Evolutionary conservation across 2,329 filamentous ascomycete genomes (phyloP).

Genomic region (Didymella pinodella): DNA sequence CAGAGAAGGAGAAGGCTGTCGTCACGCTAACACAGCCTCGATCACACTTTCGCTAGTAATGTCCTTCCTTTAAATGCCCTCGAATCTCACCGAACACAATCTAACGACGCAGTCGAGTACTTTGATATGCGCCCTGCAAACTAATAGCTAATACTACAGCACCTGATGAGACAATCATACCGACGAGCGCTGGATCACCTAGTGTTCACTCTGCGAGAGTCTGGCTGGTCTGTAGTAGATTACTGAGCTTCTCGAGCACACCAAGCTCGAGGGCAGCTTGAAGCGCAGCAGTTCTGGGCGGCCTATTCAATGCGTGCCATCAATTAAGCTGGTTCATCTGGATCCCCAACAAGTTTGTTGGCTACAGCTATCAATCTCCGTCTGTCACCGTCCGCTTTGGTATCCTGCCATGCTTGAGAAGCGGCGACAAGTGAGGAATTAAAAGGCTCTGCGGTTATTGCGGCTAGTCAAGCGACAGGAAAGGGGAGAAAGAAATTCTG

Average conservation of each 20-base stretch:
- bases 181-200: conserved; percentile 1
- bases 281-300: conserved; percentile 7
- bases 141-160: background rate
- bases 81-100: background rate
- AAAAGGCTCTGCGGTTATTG: background rate
- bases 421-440: background rate
- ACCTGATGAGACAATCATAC: background rate
- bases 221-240: background rate
- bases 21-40: background rate
- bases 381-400: background rate
- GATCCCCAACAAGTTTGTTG: background rate
- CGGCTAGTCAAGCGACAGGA: background rate
- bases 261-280: conserved; percentile 6
- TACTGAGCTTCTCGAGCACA: conserved; percentile 1
- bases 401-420: conserved; percentile 1
- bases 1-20: too few relatives aligned
- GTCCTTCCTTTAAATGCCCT: background rate
- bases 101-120: background rate
- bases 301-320: conserved; percentile 6
- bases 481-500: background rate
- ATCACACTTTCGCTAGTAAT: background rate
- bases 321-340: conserved; percentile 3
- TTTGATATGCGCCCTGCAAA: conserved; percentile 2
- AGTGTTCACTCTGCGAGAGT: background rate
- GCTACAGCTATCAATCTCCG: conserved; percentile 8